phyloP scores from a whole-genome alignment of 2,329 filamentous ascomycete species.

The Fusarium denticulatum region DNA sequence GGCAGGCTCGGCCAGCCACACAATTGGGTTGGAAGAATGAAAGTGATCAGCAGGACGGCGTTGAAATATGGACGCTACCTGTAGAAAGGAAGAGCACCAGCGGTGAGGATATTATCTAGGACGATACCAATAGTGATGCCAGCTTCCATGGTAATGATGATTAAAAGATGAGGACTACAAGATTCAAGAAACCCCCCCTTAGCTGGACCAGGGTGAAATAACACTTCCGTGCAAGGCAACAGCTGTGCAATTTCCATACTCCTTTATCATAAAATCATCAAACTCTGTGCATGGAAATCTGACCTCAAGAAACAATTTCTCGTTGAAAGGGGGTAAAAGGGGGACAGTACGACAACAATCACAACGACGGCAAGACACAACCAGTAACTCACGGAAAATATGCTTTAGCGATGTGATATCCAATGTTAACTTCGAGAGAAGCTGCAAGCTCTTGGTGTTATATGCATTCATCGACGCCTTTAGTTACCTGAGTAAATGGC shows the following conservation, averaged over 20 bases:
- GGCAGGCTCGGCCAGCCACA: background rate
- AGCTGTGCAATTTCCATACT: rapidly evolving
- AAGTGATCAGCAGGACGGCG: background rate
- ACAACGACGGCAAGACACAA: rapidly evolving
- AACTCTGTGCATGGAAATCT: rapidly evolving
- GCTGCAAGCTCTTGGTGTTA: background rate
- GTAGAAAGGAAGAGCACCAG: background rate
- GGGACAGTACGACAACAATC: background rate
- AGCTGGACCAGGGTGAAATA: background rate
- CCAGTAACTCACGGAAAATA: background rate
- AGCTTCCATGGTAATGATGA: background rate
- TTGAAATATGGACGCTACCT: background rate
- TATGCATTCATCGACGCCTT: background rate
- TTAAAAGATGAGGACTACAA: background rate
- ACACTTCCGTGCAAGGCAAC: rapidly evolving
- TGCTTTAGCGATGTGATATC: background rate
- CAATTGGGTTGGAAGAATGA: background rate
- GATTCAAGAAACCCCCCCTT: too few species aligned
- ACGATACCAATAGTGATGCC: background rate
- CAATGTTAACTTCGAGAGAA: background rate
- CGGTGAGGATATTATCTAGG: background rate
- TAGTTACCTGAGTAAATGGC: background rate
- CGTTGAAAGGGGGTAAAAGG: background rate
- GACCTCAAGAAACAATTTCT: background rate
- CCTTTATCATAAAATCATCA: rapidly evolving